A percentile compares a stretch with the other conserved stretches of the same genome.
Conservation (phyloP, 2,329 filamentous ascomycete species). For the Diaporthe sp. region DNA sequence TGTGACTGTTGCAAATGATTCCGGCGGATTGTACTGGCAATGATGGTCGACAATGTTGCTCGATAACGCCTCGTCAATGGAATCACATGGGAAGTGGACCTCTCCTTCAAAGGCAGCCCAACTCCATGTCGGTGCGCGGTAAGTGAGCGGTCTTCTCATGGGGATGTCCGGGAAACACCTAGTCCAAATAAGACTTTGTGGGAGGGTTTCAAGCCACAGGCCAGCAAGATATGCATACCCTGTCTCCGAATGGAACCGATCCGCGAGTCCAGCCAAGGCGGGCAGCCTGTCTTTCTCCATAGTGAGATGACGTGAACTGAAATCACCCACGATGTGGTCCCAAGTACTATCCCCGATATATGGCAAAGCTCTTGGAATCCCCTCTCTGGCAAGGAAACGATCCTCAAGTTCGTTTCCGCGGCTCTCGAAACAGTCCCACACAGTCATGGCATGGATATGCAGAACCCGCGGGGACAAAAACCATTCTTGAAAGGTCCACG, state of each 20-base stretch:
- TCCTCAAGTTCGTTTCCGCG: not conserved
- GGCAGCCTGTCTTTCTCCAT: slow-evolving; percentile 2
- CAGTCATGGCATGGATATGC: not conserved
- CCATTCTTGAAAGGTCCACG: slow-evolving; percentile 9
- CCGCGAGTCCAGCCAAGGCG: slow-evolving; percentile 6
- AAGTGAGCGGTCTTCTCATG: not conserved
- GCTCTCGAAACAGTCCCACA: not conserved
- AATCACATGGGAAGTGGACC: not conserved
- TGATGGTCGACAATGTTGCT: not conserved
- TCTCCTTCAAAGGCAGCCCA: not conserved
- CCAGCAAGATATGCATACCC: not conserved
- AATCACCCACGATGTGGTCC: not conserved
- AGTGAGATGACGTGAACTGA: not conserved
- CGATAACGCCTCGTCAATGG: not conserved
- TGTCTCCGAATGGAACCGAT: not conserved
- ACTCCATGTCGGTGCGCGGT: not conserved
- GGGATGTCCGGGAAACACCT: no score
- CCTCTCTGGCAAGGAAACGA: no score
- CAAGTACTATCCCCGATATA: no score
- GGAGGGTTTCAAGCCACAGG: not conserved
- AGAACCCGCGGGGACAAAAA: not conserved
- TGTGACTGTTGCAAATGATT: not conserved
- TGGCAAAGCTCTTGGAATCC: not conserved
- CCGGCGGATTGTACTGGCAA: not conserved
- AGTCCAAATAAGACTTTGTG: no score